Base-by-base conservation (phyloP, 495 filamentous ascomycete species). In the Penicillium diatomitis region DNA sequence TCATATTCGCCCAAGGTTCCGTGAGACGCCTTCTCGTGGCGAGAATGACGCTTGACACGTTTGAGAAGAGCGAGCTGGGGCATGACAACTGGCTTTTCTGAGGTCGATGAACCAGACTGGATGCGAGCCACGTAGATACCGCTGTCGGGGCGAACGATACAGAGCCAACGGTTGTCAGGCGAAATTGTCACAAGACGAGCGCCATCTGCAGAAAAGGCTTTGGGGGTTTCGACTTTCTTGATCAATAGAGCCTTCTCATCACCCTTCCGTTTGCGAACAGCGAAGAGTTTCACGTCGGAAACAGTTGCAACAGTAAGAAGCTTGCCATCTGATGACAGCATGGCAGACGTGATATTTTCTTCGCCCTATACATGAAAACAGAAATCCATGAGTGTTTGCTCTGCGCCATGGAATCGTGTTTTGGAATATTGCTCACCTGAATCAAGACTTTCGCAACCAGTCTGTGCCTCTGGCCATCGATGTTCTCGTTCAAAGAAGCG, bases 301-400 rank as follows among this genome's bases (percentile, higher is more conserved):
- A 75, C 73, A 6, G 91, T 96, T 2, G 90, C 78, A 28, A 90
- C 78, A 30, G 82, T 83, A 20, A 99, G 76, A 8, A 92, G 63
- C 41, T 74, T 82, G 6, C 90, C 92, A 51, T 88, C 81, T 5
- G 69, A 54, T 32, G 82, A 87, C 35, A 97, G 75, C 31, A 82
- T 70, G 20, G 84, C 88, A 32, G 87, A 87, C 10, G 87, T 84
- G 44, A 97, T 94, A 51, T 87, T 86, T 49, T 95, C 86, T 57
- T 95, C 89, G 20, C 86, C 85, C 71, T 86, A 47, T 51, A 38
- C 1, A n/a, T 6, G 9, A 34, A 51, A 39, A 46, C 44, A 54
- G 39, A 4, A 35, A 36, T 44, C 9, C 8, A 41, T 61, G 27
- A 58, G 52, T n/a, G 9, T 8, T 33, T 5, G 20, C 20, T 20